A percentile compares a stretch with the other conserved stretches of the same genome.
Evolutionary conservation across 2,329 filamentous ascomycete genomes (phyloP).

Genomic region (Zasmidium citrigriseum): DNA sequence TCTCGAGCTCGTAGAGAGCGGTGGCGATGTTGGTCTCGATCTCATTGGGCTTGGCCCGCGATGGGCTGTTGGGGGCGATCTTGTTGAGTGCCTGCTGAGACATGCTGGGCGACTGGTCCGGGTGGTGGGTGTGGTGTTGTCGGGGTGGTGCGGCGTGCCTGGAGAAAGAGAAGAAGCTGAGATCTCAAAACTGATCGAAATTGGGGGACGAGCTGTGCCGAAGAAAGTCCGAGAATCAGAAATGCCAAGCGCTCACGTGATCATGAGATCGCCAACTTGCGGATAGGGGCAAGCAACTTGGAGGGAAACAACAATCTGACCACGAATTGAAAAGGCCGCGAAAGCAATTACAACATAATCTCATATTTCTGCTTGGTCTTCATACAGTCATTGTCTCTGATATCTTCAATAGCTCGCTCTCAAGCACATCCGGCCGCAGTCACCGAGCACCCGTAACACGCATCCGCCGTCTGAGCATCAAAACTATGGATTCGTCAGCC

Average conservation of each 20-base stretch:
- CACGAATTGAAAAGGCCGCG: too few species aligned
- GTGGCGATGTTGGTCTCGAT: conserved; percentile 95
- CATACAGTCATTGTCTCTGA: too few species aligned
- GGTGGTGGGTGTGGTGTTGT: conserved; percentile 9
- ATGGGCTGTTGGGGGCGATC: conserved; percentile 97
- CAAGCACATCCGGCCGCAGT: not conserved
- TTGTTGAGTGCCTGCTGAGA: conserved; percentile 81
- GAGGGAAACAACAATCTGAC: too few species aligned
- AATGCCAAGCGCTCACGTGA: not conserved
- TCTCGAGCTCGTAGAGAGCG: conserved; percentile 98
- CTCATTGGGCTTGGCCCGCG: conserved; percentile 93
- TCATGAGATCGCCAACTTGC: not conserved
- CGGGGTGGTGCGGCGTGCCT: conserved; percentile 6
- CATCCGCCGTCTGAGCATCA: not conserved
- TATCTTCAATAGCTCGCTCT: too few species aligned
- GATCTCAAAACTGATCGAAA: not conserved
- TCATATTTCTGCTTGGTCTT: too few species aligned
- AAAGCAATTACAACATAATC: too few species aligned
- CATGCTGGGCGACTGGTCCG: conserved; percentile 58
- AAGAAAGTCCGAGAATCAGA: too few species aligned
- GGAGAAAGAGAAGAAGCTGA: not conserved
- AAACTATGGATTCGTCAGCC: not conserved
- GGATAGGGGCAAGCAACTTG: too few species aligned
- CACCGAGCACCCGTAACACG: not conserved
- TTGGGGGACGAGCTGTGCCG: too few species aligned